Percentiles rank a stretch among this genome's conserved stretches.
Evolutionary conservation across 2,329 filamentous ascomycete species (phyloP).

Genomic region (Colletotrichum spinosum): DNA sequence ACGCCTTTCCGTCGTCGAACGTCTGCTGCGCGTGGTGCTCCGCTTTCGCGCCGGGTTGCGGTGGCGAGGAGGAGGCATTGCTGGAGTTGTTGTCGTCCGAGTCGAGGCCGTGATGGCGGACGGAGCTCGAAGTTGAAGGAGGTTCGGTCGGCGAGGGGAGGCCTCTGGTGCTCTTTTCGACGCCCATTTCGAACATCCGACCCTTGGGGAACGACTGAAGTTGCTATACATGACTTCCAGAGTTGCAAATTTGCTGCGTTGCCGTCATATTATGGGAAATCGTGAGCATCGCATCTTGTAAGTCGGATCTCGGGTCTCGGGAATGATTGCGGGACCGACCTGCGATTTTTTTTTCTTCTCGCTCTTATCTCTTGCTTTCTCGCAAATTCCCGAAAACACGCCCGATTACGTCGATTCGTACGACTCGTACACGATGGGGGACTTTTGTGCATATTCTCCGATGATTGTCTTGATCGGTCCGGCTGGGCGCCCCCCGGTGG

Average conservation of each 20-base stretch:
- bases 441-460: conserved; percentile 2
- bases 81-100: not conserved
- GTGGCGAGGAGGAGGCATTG: too few species aligned
- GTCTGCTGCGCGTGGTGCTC: not conserved
- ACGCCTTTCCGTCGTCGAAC: conserved; percentile 34
- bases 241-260: not conserved
- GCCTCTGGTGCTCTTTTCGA: conserved; percentile 10
- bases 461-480: not conserved
- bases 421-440: not conserved
- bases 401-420: not conserved
- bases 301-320: conserved; percentile 33
- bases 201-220: not conserved
- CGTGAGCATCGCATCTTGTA: conserved; percentile 18
- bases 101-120: conserved; percentile 13
- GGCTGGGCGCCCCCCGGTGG: not conserved
- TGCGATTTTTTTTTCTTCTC: conserved; percentile 2
- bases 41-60: not conserved
- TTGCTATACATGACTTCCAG: not conserved
- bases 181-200: conserved; percentile 9
- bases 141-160: not conserved
- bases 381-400: not conserved
- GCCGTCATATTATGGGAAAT: not conserved
- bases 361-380: too few species aligned
- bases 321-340: conserved; percentile 9
- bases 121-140: not conserved